Evolutionary conservation across 2,329 filamentous ascomycete species (phyloP).

Genomic region (Rhynchosporium agropyri): DNA sequence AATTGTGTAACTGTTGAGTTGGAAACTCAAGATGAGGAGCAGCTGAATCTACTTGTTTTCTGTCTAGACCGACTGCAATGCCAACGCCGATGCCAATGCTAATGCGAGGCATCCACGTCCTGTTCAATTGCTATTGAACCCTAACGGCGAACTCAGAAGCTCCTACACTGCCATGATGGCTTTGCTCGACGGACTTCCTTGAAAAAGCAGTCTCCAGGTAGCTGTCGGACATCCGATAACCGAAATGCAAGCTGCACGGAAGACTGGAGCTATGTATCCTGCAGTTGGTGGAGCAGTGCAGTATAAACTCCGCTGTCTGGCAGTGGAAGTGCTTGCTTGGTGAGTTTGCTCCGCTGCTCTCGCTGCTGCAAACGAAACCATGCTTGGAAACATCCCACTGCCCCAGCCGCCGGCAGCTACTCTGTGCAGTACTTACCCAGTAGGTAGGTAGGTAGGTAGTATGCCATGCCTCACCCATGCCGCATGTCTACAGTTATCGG

Average conservation of each 20-base stretch:
- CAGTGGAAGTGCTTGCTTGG: not conserved
- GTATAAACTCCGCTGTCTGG: constrained; percentile 1
- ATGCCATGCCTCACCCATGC: constrained; percentile 10
- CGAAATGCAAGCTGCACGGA: constrained; percentile 7
- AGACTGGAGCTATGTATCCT: constrained; percentile 12
- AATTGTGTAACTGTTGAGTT: constrained; percentile 10
- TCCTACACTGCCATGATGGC: constrained; percentile 4
- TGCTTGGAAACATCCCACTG: constrained; percentile 12
- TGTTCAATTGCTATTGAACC: constrained; percentile 4
- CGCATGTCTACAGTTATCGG: constrained; percentile 13
- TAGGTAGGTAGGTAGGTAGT: too few relatives aligned
- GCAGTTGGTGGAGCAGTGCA: constrained; percentile 3
- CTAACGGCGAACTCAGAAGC: not conserved
- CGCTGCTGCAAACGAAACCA: not conserved
- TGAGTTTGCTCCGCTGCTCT: not conserved
- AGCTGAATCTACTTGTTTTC: not conserved
- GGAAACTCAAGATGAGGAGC: constrained; percentile 1
- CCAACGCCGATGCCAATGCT: constrained; percentile 8
- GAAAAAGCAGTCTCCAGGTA: not conserved
- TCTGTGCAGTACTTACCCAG: too few relatives aligned
- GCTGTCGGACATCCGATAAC: constrained; percentile 8
- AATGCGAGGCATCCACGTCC: not conserved
- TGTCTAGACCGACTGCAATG: not conserved
- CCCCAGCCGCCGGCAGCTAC: too few relatives aligned
- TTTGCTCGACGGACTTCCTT: not conserved